Evolutionary conservation across 164 flowering plant species (phyloP), one percentile per base, ranked within the genome.

Genomic region (Umbilicus rupestris): DNA sequence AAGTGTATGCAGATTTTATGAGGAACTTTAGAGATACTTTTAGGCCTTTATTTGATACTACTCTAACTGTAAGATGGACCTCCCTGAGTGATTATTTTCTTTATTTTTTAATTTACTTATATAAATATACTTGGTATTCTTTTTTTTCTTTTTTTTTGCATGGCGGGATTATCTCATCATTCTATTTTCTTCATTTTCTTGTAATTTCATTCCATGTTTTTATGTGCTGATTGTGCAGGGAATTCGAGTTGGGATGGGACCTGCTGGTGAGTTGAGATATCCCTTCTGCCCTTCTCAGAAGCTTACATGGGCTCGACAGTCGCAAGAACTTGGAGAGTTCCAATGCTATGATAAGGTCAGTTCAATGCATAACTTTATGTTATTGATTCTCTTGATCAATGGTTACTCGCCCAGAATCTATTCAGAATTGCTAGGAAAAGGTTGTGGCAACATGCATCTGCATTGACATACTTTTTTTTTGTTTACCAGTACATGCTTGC

Each of bases 221-320:
- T 42, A 39, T 71, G 29, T 17, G 39, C 28, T 71, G n/a, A n/a
- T n/a, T 72, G 68, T 74, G 62, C 74, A 87, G 91, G 91, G 80
- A 16, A 70, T 90, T 73, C 87, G 82, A 75, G 79, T 90, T 44
- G 88, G 96, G 24, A 80, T 90, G 84, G 96, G 93, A 64, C 93
- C 96, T 66, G 79, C 75, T 24, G 93, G 96, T 67, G 96, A 90
- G 71, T 72, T 90, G 46, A 78, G 90, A 71, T 90, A 86, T 64
- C 96, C 96, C 39, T 87, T 82, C 20, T 72, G 70, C 73, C 87
- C 83, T 62, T 64, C 79, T 33, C 73, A 74, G 29, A 80, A 78
- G 71, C 76, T 76, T 14, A 57, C 77, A 15, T 63, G 80, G 77
- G 70, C 75, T 50, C 77, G 80, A 81, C 73, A 70, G 22, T 39